Base-by-base conservation (phyloP, 2,329 filamentous ascomycete genomes). In the Penicillium thymicola region DNA sequence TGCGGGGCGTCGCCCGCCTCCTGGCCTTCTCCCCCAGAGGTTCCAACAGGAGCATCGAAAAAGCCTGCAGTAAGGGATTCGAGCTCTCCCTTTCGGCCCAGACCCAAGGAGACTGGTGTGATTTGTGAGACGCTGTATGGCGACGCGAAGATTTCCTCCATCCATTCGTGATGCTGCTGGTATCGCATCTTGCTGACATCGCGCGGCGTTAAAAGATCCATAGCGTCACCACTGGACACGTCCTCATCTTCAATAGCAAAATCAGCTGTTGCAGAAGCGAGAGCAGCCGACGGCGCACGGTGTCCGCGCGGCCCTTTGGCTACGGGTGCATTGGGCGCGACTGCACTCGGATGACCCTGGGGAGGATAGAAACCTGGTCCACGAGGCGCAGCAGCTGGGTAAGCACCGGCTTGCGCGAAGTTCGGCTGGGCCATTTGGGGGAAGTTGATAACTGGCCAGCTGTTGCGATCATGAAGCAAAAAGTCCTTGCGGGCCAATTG, bases 101-200 rank as follows among this genome's bases (percentile, higher is more conserved):
- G 79, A 0, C 92, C 92, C 34, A 97, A 83, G 70, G 96, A 92
- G 3, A 92, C 85, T 0, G 93, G 92, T 9, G 88, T 85, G 56
- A 99, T 96, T 70, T 95, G 90, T 48, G 83, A 84, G 59, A 93
- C 89, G 25, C 89, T 82, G 70, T 96, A 97, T 0, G 92, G 91
- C 1, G 93, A 97, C 0, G 89, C 90, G 52, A 97, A 84, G 28
- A 99, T 87, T 75, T 99, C 93, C 70, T 97, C 94, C 90, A 99
- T 96, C 94, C 93, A 97, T 72, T 96, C 91, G 68, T 99, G 93
- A 67, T 99, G 95, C 70, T 97, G 92, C 71, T 88, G 88, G 73
- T 97, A 99, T 54, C 94, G 85, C 61, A 86, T 85, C 58, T 90
- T 80, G 65, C 92, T 96, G 59, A 99, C 89, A 61, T 99, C 94